Evolutionary conservation across 345 rosid species (phyloP).

Genomic region (Bruguiera gymnorhiza): DNA sequence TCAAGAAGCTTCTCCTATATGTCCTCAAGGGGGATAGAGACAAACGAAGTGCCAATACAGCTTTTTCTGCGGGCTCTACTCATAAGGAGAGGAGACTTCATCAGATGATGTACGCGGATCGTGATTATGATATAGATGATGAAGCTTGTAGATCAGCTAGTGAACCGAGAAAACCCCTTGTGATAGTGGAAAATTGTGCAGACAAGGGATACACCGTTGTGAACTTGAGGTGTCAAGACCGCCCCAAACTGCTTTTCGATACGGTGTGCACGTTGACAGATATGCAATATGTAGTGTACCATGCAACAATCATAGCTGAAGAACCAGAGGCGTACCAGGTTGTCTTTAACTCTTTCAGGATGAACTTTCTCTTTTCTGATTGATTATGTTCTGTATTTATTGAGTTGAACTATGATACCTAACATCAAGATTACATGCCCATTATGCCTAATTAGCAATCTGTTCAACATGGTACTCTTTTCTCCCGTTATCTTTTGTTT

Average conservation of each 20-base stretch:
- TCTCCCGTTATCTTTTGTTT: neutral
- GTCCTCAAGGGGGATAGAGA: conserved; percentile 68
- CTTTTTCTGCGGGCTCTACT: conserved; percentile 63
- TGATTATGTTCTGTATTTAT: neutral
- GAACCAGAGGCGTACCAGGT: conserved; percentile 81
- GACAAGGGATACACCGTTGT: conserved; percentile 75
- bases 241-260: conserved; percentile 75
- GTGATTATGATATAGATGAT: conserved; percentile 55
- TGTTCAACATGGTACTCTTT: neutral
- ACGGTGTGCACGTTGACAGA: conserved; percentile 77
- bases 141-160: conserved; percentile 31
- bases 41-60: conserved; percentile 58
- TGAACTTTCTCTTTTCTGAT: conserved; percentile 3
- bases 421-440: neutral
- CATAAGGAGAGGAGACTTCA: conserved; percentile 76
- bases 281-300: conserved; percentile 76
- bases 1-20: conserved; percentile 58
- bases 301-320: conserved; percentile 69
- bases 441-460: neutral
- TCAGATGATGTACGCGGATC: conserved; percentile 85
- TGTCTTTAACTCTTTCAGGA: conserved; percentile 8
- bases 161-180: conserved; percentile 39
- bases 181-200: conserved; percentile 57
- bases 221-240: conserved; percentile 62
- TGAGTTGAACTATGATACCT: neutral